These are phyloP conservation scores for Neonectria sp. DNA, from an alignment of 2,329 filamentous ascomycete species.

Conservation along the genomic window DNA sequence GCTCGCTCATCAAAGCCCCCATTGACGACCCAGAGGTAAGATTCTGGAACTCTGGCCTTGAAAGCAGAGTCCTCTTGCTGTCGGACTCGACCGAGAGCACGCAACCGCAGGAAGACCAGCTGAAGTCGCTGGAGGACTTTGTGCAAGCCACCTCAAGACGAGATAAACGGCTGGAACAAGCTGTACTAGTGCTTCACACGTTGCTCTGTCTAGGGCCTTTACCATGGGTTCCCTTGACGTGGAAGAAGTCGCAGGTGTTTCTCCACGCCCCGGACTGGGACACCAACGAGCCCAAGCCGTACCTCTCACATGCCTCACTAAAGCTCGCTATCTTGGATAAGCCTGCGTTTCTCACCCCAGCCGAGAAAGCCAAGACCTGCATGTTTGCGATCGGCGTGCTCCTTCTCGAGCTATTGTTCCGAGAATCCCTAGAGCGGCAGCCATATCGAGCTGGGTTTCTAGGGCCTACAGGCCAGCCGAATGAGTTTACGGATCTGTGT, in stretches of 20 bases:
- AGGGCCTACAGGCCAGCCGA: too few species aligned
- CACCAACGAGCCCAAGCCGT: not conserved
- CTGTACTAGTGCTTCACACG: not conserved
- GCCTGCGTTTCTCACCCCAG: too few species aligned
- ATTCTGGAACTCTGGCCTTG: not conserved
- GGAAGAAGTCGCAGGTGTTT: slow-evolving; percentile 4
- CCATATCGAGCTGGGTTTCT: too few species aligned
- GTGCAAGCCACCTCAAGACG: not conserved
- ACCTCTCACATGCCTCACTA: too few species aligned
- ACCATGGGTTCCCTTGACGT: not conserved
- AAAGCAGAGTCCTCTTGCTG: slow-evolving; percentile 2
- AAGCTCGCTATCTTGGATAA: too few species aligned
- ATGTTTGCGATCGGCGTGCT: too few species aligned
- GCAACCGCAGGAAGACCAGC: not conserved
- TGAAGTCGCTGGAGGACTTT: not conserved
- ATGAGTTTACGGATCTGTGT: too few species aligned
- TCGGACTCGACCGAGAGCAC: not conserved
- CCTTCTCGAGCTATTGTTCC: too few species aligned
- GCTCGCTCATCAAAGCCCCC: not conserved
- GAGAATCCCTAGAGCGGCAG: too few species aligned
- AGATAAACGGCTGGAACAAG: not conserved
- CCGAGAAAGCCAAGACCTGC: too few species aligned
- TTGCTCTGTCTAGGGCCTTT: not conserved
- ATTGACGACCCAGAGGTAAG: not conserved
- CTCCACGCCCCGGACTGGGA: not conserved